These are phyloP conservation scores for Persicaria tinctoria DNA, from an alignment of 148 eudicot genomes.

Conservation along the genomic window DNA sequence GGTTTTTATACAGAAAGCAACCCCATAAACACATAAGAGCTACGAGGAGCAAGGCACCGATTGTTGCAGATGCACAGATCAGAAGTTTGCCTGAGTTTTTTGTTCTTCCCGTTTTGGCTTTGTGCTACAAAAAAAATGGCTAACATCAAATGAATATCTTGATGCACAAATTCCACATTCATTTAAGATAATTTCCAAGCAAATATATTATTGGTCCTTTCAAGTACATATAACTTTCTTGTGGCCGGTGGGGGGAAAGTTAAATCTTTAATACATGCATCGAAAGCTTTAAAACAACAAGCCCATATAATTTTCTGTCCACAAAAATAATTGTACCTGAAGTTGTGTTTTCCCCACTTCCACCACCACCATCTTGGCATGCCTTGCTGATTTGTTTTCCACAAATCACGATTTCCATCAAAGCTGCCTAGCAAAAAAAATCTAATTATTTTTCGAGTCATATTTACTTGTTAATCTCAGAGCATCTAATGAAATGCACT, in stretches of 20 bases:
- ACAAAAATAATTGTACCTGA: conserved; percentile 22
- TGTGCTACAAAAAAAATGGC: conserved; percentile 21
- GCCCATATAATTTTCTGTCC: background rate
- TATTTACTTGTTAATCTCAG: background rate
- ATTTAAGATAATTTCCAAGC: background rate
- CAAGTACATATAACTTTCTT: background rate
- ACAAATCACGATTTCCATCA: conserved; percentile 70
- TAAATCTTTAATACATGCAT: too few relatives aligned
- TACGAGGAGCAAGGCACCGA: conserved; percentile 88
- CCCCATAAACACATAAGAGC: conserved; percentile 99
- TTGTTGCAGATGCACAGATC: conserved; percentile 88
- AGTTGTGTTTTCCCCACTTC: conserved; percentile 28
- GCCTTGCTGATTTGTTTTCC: conserved; percentile 53
- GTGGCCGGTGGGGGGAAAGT: too few relatives aligned
- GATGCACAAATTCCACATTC: background rate
- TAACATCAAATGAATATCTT: conserved; percentile 3
- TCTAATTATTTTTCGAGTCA: background rate
- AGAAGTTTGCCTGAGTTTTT: conserved; percentile 67
- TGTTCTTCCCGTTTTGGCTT: conserved; percentile 44
- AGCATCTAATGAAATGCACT: background rate
- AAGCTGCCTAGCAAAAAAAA: conserved; percentile 39
- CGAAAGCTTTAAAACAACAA: background rate
- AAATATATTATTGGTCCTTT: background rate
- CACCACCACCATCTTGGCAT: conserved; percentile 50
- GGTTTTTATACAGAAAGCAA: conserved; percentile 86